Evolutionary conservation across 73 alveolate genomes (phyloP).

Genomic region (Blepharisma stoltei): DNA sequence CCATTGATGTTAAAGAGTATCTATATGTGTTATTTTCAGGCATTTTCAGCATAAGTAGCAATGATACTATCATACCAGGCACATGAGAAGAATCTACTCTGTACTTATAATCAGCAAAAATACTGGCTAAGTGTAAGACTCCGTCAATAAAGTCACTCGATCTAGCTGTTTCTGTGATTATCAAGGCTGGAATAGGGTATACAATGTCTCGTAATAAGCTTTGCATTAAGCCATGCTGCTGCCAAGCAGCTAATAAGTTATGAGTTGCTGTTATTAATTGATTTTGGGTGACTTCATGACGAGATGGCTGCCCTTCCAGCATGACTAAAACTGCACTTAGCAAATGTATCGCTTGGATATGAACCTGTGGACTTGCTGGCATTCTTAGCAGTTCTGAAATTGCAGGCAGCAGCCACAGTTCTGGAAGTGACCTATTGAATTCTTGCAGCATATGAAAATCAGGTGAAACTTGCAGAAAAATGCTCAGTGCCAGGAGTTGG

Average conservation of each 20-base stretch:
- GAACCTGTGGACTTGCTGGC: slow-evolving; percentile 5
- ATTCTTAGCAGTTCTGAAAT: slow-evolving; percentile 17
- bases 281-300: not conserved
- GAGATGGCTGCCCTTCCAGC: slow-evolving; percentile 2
- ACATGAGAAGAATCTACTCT: slow-evolving; percentile 25
- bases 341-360: not conserved
- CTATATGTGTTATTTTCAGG: not conserved
- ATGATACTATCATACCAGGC: slow-evolving; percentile 6
- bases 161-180: not conserved
- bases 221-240: slow-evolving; percentile 11
- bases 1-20: not conserved
- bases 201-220: slow-evolving; percentile 18
- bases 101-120: not conserved
- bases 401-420: slow-evolving; percentile 5
- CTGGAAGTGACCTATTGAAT: slow-evolving; percentile 26
- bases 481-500: slow-evolving; percentile 27
- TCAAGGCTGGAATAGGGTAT: not conserved
- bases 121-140: not conserved
- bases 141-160: not conserved
- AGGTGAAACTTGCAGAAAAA: slow-evolving; percentile 25
- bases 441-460: slow-evolving; percentile 2
- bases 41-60: not conserved
- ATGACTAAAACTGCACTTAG: slow-evolving; percentile 15
- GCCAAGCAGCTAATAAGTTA: not conserved
- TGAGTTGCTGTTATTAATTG: slow-evolving; percentile 11